Percentiles rank a stretch among this genome's conserved stretches.
Evolutionary conservation across 78 protist species (phyloP).

Genomic region (slime mould (Dictyostelium discoideum)): dicty_2.7 NC_007088.5:4729001-4729500

Average conservation of each 20-base stretch:
- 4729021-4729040: background rate
- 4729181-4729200: background rate
- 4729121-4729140: background rate
- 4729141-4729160: conserved; percentile 15
- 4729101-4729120: background rate
- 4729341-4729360: too few species aligned
- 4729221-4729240: background rate
- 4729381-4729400: too few species aligned
- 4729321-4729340: too few species aligned
- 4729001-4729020: conserved; percentile 4
- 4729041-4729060: background rate
- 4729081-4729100: background rate
- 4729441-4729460: background rate
- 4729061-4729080: background rate
- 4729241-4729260: background rate
- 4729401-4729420: too few species aligned
- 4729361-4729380: too few species aligned
- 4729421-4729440: too few species aligned
- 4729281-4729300: too few species aligned
- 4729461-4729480: conserved; percentile 15
- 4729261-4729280: too few species aligned
- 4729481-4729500: conserved; percentile 35
- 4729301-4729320: too few species aligned
- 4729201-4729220: background rate
- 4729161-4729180: conserved; percentile 48